Conservation (phyloP, 1,284 basidiomycete species). For the Heliocybe sulcata region DNA sequence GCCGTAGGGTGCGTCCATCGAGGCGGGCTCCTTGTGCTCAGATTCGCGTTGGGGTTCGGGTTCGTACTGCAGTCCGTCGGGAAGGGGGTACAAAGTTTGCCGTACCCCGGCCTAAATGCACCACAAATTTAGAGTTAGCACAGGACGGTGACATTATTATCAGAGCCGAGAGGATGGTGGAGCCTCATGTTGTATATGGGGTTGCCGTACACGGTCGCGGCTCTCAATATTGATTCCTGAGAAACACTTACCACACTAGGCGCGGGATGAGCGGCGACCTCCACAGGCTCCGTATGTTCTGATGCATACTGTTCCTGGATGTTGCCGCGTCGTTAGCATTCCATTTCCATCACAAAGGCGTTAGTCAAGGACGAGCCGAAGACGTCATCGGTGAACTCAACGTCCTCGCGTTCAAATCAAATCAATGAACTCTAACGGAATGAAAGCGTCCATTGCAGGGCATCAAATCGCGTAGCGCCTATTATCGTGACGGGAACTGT, state of each 20-base stretch:
- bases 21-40: background rate
- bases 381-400: background rate
- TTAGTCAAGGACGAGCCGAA: background rate
- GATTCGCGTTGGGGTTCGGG: too few species aligned
- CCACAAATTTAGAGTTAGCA: too few species aligned
- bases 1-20: conserved; percentile 3
- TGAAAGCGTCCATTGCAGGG: background rate
- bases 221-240: background rate
- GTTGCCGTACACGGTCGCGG: background rate
- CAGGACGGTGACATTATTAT: too few species aligned
- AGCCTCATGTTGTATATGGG: background rate
- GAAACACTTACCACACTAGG: background rate
- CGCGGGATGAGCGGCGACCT: background rate
- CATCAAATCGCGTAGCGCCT: background rate
- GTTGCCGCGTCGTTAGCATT: background rate
- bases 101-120: too few species aligned
- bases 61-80: too few species aligned
- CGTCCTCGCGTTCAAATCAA: too few species aligned
- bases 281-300: background rate
- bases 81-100: too few species aligned
- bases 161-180: background rate
- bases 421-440: background rate
- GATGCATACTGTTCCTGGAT: background rate
- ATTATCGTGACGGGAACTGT: background rate
- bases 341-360: background rate